These are phyloP conservation scores for Chenopodium album DNA, from an alignment of 148 eudicot species.

Conservation along the genomic window DNA sequence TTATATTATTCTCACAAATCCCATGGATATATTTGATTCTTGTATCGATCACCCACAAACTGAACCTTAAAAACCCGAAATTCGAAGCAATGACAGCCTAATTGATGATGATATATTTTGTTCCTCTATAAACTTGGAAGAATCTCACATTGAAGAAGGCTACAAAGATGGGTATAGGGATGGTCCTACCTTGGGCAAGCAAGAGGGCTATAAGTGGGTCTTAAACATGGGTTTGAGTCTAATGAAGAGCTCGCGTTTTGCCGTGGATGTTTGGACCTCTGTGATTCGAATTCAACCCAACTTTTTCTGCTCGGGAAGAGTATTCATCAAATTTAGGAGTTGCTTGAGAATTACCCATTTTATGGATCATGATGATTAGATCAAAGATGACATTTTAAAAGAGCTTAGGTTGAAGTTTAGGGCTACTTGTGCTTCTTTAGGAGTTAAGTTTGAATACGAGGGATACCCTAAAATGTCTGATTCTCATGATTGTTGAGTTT, in stretches of 20 bases:
- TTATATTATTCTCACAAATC: not conserved
- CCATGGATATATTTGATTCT: conserved; percentile 22
- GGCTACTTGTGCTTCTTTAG: conserved; percentile 62
- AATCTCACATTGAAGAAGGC: conserved; percentile 58
- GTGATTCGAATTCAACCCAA: conserved; percentile 52
- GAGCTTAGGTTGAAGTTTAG: conserved; percentile 66
- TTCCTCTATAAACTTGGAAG: conserved; percentile 47
- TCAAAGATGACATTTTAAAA: conserved; percentile 42
- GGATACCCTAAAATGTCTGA: conserved; percentile 63
- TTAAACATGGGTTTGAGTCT: conserved; percentile 59
- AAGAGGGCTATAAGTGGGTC: conserved; percentile 75
- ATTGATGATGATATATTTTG: conserved; percentile 44
- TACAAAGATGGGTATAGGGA: conserved; percentile 65
- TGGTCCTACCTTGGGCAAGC: conserved; percentile 51
- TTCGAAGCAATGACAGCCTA: not conserved
- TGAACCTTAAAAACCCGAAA: not conserved
- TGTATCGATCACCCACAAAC: not conserved
- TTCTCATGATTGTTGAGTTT: conserved; percentile 30
- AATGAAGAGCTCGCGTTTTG: conserved; percentile 84
- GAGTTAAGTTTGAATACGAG: conserved; percentile 61
- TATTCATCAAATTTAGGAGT: conserved; percentile 49
- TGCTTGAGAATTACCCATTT: conserved; percentile 49
- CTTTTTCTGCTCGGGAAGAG: conserved; percentile 53
- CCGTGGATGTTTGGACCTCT: conserved; percentile 65
- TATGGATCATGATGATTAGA: conserved; percentile 63